Percentiles rank a stretch among this genome's conserved stretches.
phyloP scores from a whole-genome alignment of 805 yeast genomes.

The Candida ortonii region DNA sequence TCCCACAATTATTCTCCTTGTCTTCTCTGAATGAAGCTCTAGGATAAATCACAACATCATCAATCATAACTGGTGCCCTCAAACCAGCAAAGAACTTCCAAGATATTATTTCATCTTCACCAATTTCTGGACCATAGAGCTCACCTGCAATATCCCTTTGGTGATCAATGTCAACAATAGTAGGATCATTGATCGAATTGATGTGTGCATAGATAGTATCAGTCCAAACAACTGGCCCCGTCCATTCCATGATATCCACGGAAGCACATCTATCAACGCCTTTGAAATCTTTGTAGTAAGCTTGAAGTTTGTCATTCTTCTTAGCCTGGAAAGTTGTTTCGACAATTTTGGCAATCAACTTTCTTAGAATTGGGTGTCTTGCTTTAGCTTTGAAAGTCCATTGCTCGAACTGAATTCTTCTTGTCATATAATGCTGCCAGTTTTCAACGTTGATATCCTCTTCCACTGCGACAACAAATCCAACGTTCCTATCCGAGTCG shows the following conservation, averaged over 20 bases:
- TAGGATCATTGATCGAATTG: constrained; percentile 39
- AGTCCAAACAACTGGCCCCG: constrained; percentile 79
- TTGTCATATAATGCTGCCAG: constrained; percentile 50
- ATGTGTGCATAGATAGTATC: constrained; percentile 67
- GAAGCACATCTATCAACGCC: constrained; percentile 36
- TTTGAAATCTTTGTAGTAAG: constrained; percentile 36
- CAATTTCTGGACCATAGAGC: constrained; percentile 32
- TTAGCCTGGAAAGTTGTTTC: constrained; percentile 45
- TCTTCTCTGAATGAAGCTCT: constrained; percentile 35
- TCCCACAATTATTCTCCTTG: constrained; percentile 33
- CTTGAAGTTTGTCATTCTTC: constrained; percentile 33
- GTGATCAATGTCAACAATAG: constrained; percentile 33
- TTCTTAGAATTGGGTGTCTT: constrained; percentile 58
- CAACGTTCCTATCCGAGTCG: constrained; percentile 50
- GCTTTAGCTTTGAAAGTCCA: constrained; percentile 61
- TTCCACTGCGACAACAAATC: constrained; percentile 55
- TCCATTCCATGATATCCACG: constrained; percentile 64
- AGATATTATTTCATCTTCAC: constrained; percentile 26
- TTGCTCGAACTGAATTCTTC: constrained; percentile 61
- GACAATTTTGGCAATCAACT: constrained; percentile 50
- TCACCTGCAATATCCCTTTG: constrained; percentile 29
- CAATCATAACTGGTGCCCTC: constrained; percentile 34
- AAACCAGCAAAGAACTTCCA: constrained; percentile 36
- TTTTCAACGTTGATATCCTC: constrained; percentile 50
- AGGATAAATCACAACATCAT: constrained; percentile 35